These are phyloP conservation scores for Zanthoxylum bungeanum DNA, from an alignment of 345 rosid species.

Conservation along the genomic window DNA sequence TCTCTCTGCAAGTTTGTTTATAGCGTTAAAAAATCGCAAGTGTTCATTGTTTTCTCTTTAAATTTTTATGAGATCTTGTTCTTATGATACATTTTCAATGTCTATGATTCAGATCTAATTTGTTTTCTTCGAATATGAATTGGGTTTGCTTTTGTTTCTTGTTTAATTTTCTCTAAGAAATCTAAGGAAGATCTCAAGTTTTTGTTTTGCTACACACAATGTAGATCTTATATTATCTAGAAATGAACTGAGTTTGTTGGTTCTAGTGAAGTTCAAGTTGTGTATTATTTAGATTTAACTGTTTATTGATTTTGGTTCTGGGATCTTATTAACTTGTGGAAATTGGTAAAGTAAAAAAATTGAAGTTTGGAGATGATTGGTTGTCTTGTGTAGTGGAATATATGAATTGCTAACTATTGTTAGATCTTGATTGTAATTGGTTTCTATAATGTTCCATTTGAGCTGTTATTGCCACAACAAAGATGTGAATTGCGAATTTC, in stretches of 20 bases:
- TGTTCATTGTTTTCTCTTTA: background rate
- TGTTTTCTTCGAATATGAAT: background rate
- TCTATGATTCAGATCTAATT: constrained; percentile 6
- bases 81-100: background rate
- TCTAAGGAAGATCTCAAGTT: background rate
- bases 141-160: background rate
- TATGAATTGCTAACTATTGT: background rate
- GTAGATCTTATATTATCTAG: background rate
- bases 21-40: background rate
- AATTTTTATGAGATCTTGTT: background rate
- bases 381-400: background rate
- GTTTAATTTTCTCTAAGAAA: background rate
- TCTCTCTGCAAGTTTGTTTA: background rate
- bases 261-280: background rate
- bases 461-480: background rate
- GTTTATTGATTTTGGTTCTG: background rate
- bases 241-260: background rate
- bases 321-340: background rate
- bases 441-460: background rate
- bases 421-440: background rate
- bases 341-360: background rate
- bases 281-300: background rate
- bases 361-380: background rate
- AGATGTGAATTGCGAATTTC: background rate
- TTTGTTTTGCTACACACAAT: background rate